These are phyloP conservation scores for Persicaria maculosa DNA, from an alignment of 148 eudicot genomes.

Conservation along the genomic window DNA sequence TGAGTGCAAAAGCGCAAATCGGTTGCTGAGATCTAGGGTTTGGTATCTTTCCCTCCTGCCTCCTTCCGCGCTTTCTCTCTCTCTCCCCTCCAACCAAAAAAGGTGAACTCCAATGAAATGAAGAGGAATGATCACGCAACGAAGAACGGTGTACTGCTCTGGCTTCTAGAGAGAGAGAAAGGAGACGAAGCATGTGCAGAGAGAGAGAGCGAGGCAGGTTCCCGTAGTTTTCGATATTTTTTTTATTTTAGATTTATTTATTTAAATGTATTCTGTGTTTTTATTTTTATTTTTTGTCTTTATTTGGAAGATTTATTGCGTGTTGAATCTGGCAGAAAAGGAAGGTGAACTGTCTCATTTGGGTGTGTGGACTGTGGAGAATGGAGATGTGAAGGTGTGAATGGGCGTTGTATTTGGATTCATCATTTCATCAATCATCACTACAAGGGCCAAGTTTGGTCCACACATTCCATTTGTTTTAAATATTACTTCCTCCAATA, in stretches of 20 bases:
- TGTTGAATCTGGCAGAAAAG: not conserved
- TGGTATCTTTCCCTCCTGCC: not conserved
- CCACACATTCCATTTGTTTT: too few species aligned
- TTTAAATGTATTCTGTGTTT: not conserved
- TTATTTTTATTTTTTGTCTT: not conserved
- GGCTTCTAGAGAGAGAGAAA: not conserved
- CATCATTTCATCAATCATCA: too few species aligned
- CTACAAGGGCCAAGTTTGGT: too few species aligned
- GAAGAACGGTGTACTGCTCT: not conserved
- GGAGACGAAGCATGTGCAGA: conserved; percentile 8
- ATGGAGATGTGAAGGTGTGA: too few species aligned
- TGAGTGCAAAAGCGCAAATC: not conserved
- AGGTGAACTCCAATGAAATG: not conserved
- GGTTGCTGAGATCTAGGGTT: conserved; percentile 14
- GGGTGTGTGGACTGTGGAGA: too few species aligned
- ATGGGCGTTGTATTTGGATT: too few species aligned
- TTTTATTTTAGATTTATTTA: not conserved
- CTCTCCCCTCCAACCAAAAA: not conserved
- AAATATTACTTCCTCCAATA: too few species aligned
- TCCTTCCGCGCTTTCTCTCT: not conserved
- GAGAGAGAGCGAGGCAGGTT: not conserved
- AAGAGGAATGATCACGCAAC: conserved; percentile 10
- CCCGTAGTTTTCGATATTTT: not conserved
- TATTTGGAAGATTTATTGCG: not conserved
- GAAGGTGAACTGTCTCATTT: not conserved